phyloP scores from a whole-genome alignment of 306 rosid genomes.

The Dalbergia cultrata region DNA sequence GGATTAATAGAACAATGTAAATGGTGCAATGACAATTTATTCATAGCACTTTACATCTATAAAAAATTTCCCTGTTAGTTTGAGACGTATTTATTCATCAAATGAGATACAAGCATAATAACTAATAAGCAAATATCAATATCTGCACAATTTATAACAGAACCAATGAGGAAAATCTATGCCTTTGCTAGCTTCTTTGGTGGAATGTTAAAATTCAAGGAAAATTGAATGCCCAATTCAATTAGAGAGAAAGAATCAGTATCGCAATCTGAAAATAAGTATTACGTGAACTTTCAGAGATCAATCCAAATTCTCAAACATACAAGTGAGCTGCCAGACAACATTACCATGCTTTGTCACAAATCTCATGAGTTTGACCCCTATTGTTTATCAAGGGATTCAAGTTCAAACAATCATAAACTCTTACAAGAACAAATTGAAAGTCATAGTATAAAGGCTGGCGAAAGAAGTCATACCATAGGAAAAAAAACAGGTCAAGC shows the following conservation, averaged over 20 bases:
- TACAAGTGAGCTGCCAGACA: neutral
- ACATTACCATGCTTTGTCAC: too few species aligned
- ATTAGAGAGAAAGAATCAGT: neutral
- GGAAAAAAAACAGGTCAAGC: neutral
- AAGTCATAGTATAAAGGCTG: conserved; percentile 1
- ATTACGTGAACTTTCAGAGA: neutral
- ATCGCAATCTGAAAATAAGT: conserved; percentile 1
- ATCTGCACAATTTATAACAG: neutral
- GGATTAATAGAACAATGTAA: too few species aligned
- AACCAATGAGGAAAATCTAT: neutral
- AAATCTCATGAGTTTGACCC: neutral
- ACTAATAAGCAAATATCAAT: neutral
- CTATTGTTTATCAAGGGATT: neutral
- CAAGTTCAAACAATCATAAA: conserved; percentile 17
- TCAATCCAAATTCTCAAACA: neutral
- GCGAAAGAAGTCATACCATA: conserved; percentile 1
- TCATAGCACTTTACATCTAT: neutral
- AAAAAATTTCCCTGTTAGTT: neutral
- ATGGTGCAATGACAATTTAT: too few species aligned
- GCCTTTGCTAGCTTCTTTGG: neutral
- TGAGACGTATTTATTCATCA: neutral
- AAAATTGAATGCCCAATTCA: conserved; percentile 8
- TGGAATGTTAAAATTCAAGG: neutral
- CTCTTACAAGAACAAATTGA: conserved; percentile 6
- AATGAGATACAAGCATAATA: neutral